These are phyloP conservation scores for Chlorophyllum brunneum DNA, from an alignment of 768 basidiomycete species.

Conservation along the genomic window DNA sequence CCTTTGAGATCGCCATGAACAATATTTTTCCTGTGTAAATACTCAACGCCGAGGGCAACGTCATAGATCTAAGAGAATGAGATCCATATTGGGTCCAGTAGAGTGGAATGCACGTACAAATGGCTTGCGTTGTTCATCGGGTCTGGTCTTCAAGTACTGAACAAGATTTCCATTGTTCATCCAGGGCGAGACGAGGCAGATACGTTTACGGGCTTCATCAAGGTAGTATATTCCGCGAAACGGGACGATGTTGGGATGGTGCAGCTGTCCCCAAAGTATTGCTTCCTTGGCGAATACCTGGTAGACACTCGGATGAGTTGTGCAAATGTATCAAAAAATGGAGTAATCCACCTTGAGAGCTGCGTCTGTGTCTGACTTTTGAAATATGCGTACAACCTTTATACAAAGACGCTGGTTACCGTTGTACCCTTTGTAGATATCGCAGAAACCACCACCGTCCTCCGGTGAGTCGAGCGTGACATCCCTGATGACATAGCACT, in stretches of 20 bases:
- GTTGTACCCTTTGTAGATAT: neutral
- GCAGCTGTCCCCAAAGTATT: slow-evolving; percentile 4
- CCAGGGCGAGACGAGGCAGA: slow-evolving; percentile 14
- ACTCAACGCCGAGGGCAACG: slow-evolving; percentile 13
- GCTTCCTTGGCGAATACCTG: slow-evolving; percentile 7
- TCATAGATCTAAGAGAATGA: slow-evolving; percentile 9
- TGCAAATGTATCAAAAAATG: neutral
- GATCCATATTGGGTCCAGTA: neutral
- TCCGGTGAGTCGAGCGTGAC: neutral
- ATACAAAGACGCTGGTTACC: neutral
- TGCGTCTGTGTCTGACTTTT: neutral
- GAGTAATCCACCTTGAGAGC: neutral
- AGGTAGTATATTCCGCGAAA: slow-evolving; percentile 10
- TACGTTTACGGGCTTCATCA: neutral
- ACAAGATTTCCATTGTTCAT: slow-evolving; percentile 13
- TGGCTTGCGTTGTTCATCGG: neutral
- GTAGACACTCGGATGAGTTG: neutral
- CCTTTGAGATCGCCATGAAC: slow-evolving; percentile 20
- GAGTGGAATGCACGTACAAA: slow-evolving; percentile 1
- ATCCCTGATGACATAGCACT: neutral
- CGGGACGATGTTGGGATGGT: slow-evolving; percentile 6
- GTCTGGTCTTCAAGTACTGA: neutral
- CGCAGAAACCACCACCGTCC: neutral
- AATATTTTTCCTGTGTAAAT: slow-evolving; percentile 15
- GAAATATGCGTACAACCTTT: neutral